Conservation (phyloP, 305 asterid species). For the Fraxinus velutina region DNA sequence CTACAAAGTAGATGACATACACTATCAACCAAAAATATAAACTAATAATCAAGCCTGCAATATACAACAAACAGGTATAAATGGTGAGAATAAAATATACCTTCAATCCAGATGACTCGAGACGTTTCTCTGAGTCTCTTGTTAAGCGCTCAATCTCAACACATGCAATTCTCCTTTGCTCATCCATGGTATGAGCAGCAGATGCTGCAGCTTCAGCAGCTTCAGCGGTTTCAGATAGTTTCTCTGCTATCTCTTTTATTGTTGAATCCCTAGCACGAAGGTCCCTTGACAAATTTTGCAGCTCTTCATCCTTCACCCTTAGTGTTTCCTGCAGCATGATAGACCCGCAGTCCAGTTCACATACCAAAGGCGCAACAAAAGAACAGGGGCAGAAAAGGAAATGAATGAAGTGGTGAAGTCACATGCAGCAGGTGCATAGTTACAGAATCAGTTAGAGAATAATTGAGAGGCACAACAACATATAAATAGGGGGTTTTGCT, state of each 20-base stretch:
- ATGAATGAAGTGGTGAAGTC: not conserved
- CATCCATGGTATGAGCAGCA: constrained; percentile 92
- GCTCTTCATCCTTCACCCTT: constrained; percentile 97
- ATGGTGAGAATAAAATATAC: constrained; percentile 34
- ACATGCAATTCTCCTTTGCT: constrained; percentile 86
- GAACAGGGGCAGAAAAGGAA: not conserved
- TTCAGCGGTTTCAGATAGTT: constrained; percentile 88
- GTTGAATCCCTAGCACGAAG: constrained; percentile 86
- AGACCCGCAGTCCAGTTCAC: not conserved
- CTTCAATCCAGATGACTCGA: constrained; percentile 57
- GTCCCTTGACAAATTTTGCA: constrained; percentile 85
- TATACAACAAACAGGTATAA: not conserved
- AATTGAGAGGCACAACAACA: not conserved
- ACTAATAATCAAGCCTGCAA: not conserved
- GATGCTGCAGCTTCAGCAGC: constrained; percentile 97
- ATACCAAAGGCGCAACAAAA: not conserved
- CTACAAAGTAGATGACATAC: constrained; percentile 35
- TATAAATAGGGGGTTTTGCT: not conserved
- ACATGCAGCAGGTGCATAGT: not conserved
- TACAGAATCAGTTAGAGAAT: not conserved
- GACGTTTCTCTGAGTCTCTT: constrained; percentile 59
- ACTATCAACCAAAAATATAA: not conserved
- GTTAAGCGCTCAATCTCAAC: constrained; percentile 67
- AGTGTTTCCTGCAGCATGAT: constrained; percentile 72
- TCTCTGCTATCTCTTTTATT: constrained; percentile 81